Conservation (phyloP, 2,329 filamentous ascomycete genomes). For the Alternaria alternata region DNA sequence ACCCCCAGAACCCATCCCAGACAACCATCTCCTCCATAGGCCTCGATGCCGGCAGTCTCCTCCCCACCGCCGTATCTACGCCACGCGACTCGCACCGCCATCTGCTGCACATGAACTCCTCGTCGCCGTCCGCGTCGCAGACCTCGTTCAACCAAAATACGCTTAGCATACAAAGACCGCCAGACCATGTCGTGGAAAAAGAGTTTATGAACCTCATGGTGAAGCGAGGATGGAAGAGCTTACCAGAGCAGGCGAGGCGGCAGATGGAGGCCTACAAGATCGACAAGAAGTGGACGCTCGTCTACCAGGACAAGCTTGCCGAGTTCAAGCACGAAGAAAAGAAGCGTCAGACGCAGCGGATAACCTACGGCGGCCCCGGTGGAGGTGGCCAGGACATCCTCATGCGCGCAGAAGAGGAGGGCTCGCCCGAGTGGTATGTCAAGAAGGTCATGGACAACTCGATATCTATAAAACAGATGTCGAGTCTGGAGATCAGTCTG, state of each 20-base stretch:
- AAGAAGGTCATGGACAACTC: constrained; percentile 96
- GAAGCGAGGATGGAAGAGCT: constrained; percentile 95
- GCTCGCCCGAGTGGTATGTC: constrained; percentile 97
- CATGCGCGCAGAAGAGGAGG: constrained; percentile 88
- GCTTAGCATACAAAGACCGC: constrained; percentile 74
- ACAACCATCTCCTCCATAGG: constrained; percentile 58
- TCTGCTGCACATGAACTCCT: constrained; percentile 53
- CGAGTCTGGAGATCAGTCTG: constrained; percentile 91
- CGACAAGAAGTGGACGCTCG: constrained; percentile 95
- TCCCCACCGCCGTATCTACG: constrained; percentile 48
- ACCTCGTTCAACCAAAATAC: constrained; percentile 61
- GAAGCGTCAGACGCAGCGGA: constrained; percentile 76
- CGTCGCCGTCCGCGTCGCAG: constrained; percentile 58
- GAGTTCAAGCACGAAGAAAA: constrained; percentile 96
- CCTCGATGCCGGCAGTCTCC: constrained; percentile 50
- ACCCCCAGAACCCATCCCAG: constrained; percentile 67
- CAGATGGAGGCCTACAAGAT: constrained; percentile 97
- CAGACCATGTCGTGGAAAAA: constrained; percentile 83
- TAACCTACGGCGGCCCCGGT: constrained; percentile 61
- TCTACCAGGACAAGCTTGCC: constrained; percentile 92
- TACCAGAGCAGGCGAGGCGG: constrained; percentile 90
- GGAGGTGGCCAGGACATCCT: constrained; percentile 66
- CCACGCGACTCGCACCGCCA: constrained; percentile 55
- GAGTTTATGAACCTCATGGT: constrained; percentile 96
- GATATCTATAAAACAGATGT: constrained; percentile 88